These are phyloP conservation scores for Ophiostoma sp. DNA, from an alignment of 2,329 filamentous ascomycete species.

Conservation along the genomic window DNA sequence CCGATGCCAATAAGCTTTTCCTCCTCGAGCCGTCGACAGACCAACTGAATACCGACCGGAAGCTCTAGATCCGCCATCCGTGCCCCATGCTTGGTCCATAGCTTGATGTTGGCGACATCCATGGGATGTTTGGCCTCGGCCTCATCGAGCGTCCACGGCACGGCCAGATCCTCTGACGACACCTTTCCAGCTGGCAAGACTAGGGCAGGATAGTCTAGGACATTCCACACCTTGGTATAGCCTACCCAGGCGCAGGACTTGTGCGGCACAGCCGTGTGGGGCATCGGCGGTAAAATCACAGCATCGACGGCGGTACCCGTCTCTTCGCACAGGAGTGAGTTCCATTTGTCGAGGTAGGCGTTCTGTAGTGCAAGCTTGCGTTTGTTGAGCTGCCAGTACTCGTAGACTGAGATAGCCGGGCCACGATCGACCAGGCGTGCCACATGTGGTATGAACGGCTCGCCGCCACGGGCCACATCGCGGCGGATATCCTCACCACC, in stretches of 20 bases:
- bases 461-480: slow-evolving; percentile 50
- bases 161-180: slow-evolving; percentile 27
- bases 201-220: slow-evolving; percentile 56
- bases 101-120: slow-evolving; percentile 36
- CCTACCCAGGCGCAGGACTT: slow-evolving; percentile 43
- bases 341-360: slow-evolving; percentile 56
- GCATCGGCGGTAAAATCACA: slow-evolving; percentile 54
- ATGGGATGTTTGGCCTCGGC: slow-evolving; percentile 41
- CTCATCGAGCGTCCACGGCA: slow-evolving; percentile 38
- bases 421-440: slow-evolving; percentile 50
- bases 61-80: slow-evolving; percentile 36
- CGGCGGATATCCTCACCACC: slow-evolving; percentile 57
- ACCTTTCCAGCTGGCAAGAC: slow-evolving; percentile 50
- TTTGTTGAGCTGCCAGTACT: slow-evolving; percentile 63
- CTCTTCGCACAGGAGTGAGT: slow-evolving; percentile 36
- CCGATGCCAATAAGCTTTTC: slow-evolving; percentile 48
- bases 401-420: slow-evolving; percentile 52
- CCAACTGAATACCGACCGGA: slow-evolving; percentile 50
- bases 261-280: slow-evolving; percentile 51
- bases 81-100: slow-evolving; percentile 41
- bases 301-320: slow-evolving; percentile 49
- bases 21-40: slow-evolving; percentile 48
- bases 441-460: slow-evolving; percentile 56
- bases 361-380: slow-evolving; percentile 50
- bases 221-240: slow-evolving; percentile 58